A percentile compares a stretch with the other conserved stretches of the same genome.
Evolutionary conservation across 2,329 filamentous ascomycete species (phyloP).

Genomic region (Ustulina deusta): DNA sequence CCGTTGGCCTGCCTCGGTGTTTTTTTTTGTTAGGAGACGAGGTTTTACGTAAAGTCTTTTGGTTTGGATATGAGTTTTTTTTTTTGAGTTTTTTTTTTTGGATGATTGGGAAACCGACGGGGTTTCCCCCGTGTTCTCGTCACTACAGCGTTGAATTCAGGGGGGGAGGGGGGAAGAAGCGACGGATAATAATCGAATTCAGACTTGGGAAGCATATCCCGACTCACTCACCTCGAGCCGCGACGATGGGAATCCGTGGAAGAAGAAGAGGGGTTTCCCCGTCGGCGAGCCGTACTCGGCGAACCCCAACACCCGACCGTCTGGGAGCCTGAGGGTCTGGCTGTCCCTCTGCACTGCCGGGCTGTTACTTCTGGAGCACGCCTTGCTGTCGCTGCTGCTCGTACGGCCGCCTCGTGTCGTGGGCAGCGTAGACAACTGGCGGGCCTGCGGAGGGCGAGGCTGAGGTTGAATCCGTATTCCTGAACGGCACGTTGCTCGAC

Average conservation of each 20-base stretch:
- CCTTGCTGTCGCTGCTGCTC: neutral
- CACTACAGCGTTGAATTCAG: neutral
- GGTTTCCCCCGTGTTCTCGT: neutral
- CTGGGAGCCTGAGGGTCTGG: slow-evolving; percentile 23
- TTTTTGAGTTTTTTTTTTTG: too few species aligned
- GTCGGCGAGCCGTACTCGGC: slow-evolving; percentile 33
- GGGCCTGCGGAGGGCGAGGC: neutral
- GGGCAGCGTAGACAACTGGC: neutral
- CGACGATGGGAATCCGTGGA: slow-evolving; percentile 33
- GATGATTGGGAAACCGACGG: too few species aligned
- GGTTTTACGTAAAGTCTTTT: neutral
- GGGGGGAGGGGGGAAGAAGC: neutral
- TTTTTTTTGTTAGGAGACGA: neutral
- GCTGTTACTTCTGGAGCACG: neutral
- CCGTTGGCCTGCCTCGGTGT: slow-evolving; percentile 23
- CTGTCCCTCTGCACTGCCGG: slow-evolving; percentile 13
- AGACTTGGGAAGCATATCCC: neutral
- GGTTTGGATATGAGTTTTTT: neutral
- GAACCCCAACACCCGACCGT: slow-evolving; percentile 27
- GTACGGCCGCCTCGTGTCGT: neutral
- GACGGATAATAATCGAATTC: neutral
- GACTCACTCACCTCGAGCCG: slow-evolving; percentile 22
- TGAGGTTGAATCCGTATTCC: neutral
- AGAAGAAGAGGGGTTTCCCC: slow-evolving; percentile 31
- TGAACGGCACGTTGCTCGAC: neutral